These are phyloP conservation scores for Calocera viscosa DNA, from an alignment of 768 basidiomycete species.

Conservation along the genomic window DNA sequence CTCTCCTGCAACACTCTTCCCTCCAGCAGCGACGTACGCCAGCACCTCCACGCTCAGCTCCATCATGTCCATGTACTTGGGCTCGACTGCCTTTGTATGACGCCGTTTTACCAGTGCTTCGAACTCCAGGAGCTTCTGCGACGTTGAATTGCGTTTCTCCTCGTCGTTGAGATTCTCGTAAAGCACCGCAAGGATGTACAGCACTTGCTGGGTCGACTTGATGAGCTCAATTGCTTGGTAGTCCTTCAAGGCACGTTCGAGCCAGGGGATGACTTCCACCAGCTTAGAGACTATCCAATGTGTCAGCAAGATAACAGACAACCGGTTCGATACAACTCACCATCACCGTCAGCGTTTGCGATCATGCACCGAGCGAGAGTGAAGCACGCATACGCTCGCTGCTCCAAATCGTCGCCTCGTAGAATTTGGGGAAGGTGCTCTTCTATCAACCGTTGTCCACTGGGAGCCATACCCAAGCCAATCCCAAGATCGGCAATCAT, in stretches of 20 bases:
- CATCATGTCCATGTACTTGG: conserved; percentile 1
- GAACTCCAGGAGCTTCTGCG: not conserved
- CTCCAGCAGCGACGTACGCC: not conserved
- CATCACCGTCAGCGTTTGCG: conserved; percentile 25
- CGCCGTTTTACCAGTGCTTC: not conserved
- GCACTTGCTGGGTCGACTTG: conserved; percentile 50
- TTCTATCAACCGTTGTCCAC: conserved; percentile 51
- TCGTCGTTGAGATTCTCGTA: conserved; percentile 55
- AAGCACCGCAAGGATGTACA: conserved; percentile 56
- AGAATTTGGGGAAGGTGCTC: conserved; percentile 79
- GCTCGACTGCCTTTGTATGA: not conserved
- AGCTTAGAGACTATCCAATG: conserved; percentile 28
- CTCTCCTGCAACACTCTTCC: not conserved
- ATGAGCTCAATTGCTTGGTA: conserved; percentile 48
- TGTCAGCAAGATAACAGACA: not conserved
- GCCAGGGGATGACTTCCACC: conserved; percentile 46
- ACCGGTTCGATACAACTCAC: conserved; percentile 1
- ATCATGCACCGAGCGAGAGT: conserved; percentile 65
- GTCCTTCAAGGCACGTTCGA: conserved; percentile 53
- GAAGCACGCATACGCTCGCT: conserved; percentile 61
- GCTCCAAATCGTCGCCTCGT: conserved; percentile 58
- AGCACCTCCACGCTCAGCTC: not conserved
- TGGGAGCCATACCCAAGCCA: conserved; percentile 62
- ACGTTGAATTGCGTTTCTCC: conserved; percentile 38
- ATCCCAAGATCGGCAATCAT: conserved; percentile 66